Evolutionary conservation across 441 rosid genomes (phyloP).

Genomic region (Syzygium syzygioides): DNA sequence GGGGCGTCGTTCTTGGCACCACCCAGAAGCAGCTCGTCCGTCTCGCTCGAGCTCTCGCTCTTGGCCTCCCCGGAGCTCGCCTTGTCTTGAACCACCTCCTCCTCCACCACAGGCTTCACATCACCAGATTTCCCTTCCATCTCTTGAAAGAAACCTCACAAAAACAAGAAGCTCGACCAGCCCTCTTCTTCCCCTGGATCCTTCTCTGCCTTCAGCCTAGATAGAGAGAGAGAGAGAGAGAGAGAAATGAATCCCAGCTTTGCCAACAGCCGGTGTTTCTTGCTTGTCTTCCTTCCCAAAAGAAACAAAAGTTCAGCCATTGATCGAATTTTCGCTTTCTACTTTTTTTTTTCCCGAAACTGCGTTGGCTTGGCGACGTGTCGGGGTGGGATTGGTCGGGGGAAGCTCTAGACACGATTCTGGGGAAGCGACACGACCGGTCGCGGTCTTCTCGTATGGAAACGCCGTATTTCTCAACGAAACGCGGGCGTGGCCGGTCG

Average conservation of each 20-base stretch:
- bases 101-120: not conserved
- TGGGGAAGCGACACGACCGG: not conserved
- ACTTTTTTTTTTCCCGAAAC: not conserved
- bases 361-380: not conserved
- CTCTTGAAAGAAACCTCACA: not conserved
- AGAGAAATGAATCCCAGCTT: not conserved
- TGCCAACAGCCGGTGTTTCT: not conserved
- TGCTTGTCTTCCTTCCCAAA: not conserved
- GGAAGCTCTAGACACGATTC: not conserved
- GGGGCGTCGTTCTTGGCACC: not conserved
- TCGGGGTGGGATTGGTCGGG: not conserved
- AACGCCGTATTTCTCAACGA: not conserved
- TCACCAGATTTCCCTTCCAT: not conserved
- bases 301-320: not conserved
- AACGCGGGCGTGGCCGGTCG: not conserved
- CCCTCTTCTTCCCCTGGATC: not conserved
- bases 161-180: not conserved
- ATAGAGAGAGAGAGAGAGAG: not conserved
- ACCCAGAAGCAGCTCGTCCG: not conserved
- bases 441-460: not conserved
- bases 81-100: not conserved
- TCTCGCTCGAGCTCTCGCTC: constrained; percentile 1
- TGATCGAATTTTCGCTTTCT: not conserved
- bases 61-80: not conserved
- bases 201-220: not conserved